A percentile compares a stretch with the other conserved stretches of the same genome.
These are phyloP conservation scores for Eucalyptus polyanthemos DNA, from an alignment of 345 rosid genomes.

Conservation along the genomic window DNA sequence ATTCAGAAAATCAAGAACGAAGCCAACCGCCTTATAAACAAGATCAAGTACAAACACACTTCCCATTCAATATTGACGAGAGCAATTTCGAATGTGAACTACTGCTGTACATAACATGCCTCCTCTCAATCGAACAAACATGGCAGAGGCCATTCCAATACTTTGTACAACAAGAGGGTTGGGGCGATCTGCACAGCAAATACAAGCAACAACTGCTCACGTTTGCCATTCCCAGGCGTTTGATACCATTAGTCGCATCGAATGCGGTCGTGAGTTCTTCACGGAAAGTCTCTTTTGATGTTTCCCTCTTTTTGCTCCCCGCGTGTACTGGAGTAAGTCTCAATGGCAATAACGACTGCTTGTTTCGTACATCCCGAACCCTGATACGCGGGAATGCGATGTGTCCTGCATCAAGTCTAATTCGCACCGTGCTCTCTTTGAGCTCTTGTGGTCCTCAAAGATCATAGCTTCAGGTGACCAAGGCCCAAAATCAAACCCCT, in stretches of 20 bases:
- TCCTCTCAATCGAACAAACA: neutral
- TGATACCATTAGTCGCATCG: neutral
- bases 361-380: neutral
- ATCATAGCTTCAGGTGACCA: neutral
- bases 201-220: neutral
- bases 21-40: neutral
- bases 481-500: slow-evolving; percentile 11
- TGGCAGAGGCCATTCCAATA: neutral
- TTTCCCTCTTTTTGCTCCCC: neutral
- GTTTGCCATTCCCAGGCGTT: neutral
- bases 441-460: neutral
- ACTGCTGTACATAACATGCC: neutral
- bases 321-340: neutral
- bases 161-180: neutral
- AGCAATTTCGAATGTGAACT: neutral
- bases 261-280: neutral
- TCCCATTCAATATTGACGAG: neutral
- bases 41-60: neutral
- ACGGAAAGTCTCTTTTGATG: neutral
- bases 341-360: neutral
- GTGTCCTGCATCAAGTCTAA: neutral
- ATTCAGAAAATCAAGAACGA: neutral
- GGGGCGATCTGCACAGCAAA: neutral
- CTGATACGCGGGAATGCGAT: neutral
- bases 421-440: slow-evolving; percentile 6